Evolutionary conservation across 2,329 filamentous ascomycete genomes (phyloP), one percentile per base, ranked within the genome.

Genomic region (Colletotrichum acutatum): DNA sequence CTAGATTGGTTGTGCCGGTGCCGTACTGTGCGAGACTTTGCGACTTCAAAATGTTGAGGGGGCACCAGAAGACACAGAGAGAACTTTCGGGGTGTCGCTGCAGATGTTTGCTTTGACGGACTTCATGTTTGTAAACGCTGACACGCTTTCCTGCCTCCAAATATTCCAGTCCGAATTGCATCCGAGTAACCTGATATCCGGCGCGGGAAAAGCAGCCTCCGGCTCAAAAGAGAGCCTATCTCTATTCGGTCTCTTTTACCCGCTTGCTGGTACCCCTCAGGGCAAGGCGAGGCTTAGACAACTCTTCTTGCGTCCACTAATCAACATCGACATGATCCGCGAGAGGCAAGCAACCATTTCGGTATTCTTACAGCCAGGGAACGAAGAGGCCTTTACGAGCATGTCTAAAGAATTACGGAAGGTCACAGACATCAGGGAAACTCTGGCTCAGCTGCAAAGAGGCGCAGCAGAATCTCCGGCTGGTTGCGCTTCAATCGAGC

Each of bases 151-250:
- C 16, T 95, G 95, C 1, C 87, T 99, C 9, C 96, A 98, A 77
- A 94, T 99, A 32, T 86, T 98, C 30, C 92, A 93, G 68, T 91
- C 93, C 1, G 95, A 98, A 80, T 90, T 90, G 12, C 95, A 97
- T 80, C 95, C 94, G 5, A 95, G 95, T 78, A 91, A 90, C 60
- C 93, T 96, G 74, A 93, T 92, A 76, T 92, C 93, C 82, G 93
- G 93, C 0, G 90, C 91, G 3, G 89, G 87, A 7, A 89, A 86
- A 75, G 86, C 86, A 34, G 87, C 85, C 30, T 90, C 88, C 1
- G 91, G 89, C 24, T 88, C 89, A 0, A 98, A 96, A 80, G 95
- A 97, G 83, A 93, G 91, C 19, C 86, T 97, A 1, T 98, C 94
- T 0, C 84, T 98, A 0, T 98, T 93, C 80, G 95, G 94, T 0